phyloP scores from a whole-genome alignment of 2,329 filamentous ascomycete species.

The Zymoseptoria passerinii region DNA sequence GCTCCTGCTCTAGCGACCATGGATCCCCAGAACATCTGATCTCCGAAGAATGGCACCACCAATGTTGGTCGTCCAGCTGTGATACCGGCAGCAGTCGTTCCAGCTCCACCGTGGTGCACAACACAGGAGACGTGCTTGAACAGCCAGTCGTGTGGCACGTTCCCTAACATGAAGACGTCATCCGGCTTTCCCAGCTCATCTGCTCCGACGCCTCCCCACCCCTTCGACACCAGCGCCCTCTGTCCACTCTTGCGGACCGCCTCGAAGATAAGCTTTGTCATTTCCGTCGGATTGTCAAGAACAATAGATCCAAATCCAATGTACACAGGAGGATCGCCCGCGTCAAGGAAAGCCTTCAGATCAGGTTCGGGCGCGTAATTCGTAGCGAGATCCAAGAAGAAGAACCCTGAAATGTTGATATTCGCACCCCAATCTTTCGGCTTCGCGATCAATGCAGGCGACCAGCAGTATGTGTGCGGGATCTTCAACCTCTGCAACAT shows the following conservation, averaged over 20 bases:
- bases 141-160: constrained; percentile 52
- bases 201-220: constrained; percentile 44
- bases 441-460: constrained; percentile 68
- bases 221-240: constrained; percentile 47
- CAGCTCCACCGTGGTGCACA: constrained; percentile 52
- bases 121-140: constrained; percentile 49
- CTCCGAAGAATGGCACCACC: constrained; percentile 51
- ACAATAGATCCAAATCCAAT: constrained; percentile 81
- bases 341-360: constrained; percentile 56
- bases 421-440: constrained; percentile 66
- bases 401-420: constrained; percentile 69
- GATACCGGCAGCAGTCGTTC: constrained; percentile 50
- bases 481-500: constrained; percentile 67
- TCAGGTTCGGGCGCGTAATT: constrained; percentile 59
- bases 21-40: constrained; percentile 49
- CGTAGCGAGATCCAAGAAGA: constrained; percentile 60
- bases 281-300: constrained; percentile 62
- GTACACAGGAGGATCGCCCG: constrained; percentile 66
- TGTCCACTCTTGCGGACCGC: constrained; percentile 49
- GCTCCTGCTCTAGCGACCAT: constrained; percentile 45
- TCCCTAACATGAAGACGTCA: constrained; percentile 44
- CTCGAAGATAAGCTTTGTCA: constrained; percentile 65
- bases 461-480: constrained; percentile 91
- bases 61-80: constrained; percentile 44
- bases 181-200: constrained; percentile 32